These are phyloP conservation scores for Isoetes engelmannii DNA, from an alignment of 83 land plant species.

Conservation along the genomic window DNA sequence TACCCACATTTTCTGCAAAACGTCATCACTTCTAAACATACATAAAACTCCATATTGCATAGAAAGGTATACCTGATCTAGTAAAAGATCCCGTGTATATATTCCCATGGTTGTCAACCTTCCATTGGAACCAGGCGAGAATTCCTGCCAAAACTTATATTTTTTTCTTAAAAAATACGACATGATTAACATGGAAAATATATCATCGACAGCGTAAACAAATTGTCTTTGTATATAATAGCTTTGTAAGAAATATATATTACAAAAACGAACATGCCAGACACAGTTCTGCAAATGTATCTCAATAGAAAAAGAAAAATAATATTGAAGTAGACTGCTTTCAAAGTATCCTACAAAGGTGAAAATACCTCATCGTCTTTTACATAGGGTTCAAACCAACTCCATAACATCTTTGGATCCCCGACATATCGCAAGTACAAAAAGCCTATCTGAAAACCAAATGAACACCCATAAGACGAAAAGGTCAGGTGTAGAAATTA, in stretches of 20 bases:
- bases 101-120: conserved; percentile 9
- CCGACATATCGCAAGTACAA: conserved; percentile 15
- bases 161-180: no score
- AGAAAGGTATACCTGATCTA: conserved; percentile 7
- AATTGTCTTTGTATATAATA: no score
- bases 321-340: no score
- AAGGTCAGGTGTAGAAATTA: not conserved
- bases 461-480: not conserved
- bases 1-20: no score
- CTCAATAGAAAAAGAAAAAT: no score
- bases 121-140: conserved; percentile 14
- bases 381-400: conserved; percentile 8
- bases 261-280: no score
- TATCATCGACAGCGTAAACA: no score
- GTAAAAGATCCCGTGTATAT: conserved; percentile 2
- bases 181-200: no score
- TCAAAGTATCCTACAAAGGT: not conserved
- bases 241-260: no score
- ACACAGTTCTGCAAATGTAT: no score
- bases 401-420: conserved; percentile 11
- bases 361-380: conserved; percentile 11
- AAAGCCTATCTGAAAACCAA: conserved; percentile 11
- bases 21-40: no score
- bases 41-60: no score
- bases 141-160: conserved; percentile 4